A percentile compares a stretch with the other conserved stretches of the same genome.
These are phyloP conservation scores for Imleria badia DNA, from an alignment of 768 basidiomycete species.

Conservation along the genomic window DNA sequence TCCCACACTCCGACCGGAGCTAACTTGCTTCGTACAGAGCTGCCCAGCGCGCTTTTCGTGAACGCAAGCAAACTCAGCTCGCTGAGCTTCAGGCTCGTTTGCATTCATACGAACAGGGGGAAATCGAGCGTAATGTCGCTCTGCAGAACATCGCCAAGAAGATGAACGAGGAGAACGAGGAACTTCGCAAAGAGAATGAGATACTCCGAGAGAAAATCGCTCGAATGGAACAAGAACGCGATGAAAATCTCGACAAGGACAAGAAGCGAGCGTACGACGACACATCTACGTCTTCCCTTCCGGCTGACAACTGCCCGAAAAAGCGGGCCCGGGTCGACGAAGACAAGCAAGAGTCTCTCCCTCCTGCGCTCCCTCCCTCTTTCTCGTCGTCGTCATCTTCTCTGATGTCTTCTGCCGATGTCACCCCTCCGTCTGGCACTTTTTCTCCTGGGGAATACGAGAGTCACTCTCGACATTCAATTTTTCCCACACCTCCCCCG, in stretches of 20 bases:
- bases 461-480: constrained; percentile 23
- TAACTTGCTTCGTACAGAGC: constrained; percentile 48
- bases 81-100: constrained; percentile 85
- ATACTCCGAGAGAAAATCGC: constrained; percentile 53
- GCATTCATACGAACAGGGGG: constrained; percentile 86
- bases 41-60: constrained; percentile 87
- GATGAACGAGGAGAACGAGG: constrained; percentile 84
- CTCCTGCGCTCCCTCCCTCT: constrained; percentile 21
- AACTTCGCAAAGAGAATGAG: constrained; percentile 65
- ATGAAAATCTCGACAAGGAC: constrained; percentile 35
- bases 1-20: not conserved
- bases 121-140: constrained; percentile 83
- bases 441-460: constrained; percentile 35
- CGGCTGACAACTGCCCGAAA: constrained; percentile 24
- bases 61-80: constrained; percentile 85
- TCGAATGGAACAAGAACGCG: constrained; percentile 41
- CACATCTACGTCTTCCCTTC: constrained; percentile 36
- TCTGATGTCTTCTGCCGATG: constrained; percentile 52
- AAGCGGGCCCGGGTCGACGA: constrained; percentile 40
- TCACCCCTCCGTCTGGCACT: constrained; percentile 25
- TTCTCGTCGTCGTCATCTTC: constrained; percentile 44
- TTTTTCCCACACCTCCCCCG: constrained; percentile 30
- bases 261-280: constrained; percentile 62
- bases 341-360: constrained; percentile 20
- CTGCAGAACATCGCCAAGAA: constrained; percentile 81